A percentile compares a stretch with the other conserved stretches of the same genome.
These are phyloP conservation scores for Talaromyces proteolyticus DNA, from an alignment of 495 filamentous ascomycete species.

Conservation along the genomic window DNA sequence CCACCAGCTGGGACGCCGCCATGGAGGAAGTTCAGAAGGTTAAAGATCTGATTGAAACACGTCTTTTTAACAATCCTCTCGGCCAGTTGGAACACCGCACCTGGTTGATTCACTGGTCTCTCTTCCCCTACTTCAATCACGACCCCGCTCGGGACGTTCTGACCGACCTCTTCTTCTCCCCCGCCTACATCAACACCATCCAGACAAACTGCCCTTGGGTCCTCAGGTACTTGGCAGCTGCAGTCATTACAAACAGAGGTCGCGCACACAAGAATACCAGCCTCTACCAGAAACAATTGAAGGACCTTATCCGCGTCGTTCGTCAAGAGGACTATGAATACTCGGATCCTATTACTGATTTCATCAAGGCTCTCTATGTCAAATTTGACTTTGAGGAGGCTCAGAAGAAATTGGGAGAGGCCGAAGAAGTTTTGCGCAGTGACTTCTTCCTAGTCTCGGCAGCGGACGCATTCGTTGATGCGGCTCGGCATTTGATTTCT, in stretches of 20 bases:
- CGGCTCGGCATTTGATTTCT: slow-evolving; percentile 90
- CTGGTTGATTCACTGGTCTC: slow-evolving; percentile 95
- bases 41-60: slow-evolving; percentile 85
- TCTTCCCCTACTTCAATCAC: slow-evolving; percentile 99
- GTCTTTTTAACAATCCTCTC: slow-evolving; percentile 91
- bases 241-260: slow-evolving; percentile 92
- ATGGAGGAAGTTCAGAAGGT: slow-evolving; percentile 94
- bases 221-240: slow-evolving; percentile 86
- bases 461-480: slow-evolving; percentile 87
- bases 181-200: slow-evolving; percentile 96
- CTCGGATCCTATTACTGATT: slow-evolving; percentile 89
- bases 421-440: slow-evolving; percentile 82
- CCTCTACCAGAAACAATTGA: slow-evolving; percentile 94
- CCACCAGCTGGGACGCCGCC: slow-evolving; percentile 87
- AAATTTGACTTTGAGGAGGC: slow-evolving; percentile 99
- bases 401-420: slow-evolving; percentile 82
- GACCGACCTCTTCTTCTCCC: slow-evolving; percentile 94
- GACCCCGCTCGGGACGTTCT: slow-evolving; percentile 84
- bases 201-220: slow-evolving; percentile 98
- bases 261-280: slow-evolving; percentile 71
- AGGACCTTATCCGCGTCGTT: slow-evolving; percentile 90
- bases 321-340: slow-evolving; percentile 98
- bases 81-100: slow-evolving; percentile 91
- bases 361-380: slow-evolving; percentile 91
- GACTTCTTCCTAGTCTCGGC: slow-evolving; percentile 92